Percentiles rank a stretch among this genome's conserved stretches.
These are phyloP conservation scores for Wallacemonas sp. DNA, from an alignment of 208 protist genomes.

Conservation along the genomic window DNA sequence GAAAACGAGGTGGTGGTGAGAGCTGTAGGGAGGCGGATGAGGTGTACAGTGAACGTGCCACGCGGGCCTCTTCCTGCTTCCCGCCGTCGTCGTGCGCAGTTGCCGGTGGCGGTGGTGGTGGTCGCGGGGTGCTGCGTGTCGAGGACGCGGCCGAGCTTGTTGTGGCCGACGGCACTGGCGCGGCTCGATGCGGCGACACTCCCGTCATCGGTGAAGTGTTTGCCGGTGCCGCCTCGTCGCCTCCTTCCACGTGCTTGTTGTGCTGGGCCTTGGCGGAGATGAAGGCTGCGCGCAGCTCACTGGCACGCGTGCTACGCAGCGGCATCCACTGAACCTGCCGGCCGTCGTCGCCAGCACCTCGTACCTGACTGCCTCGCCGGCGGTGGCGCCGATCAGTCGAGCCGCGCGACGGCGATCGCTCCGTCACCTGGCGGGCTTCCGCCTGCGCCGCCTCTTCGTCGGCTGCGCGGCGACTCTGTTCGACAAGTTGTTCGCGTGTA, in stretches of 20 bases:
- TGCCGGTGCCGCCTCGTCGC: background rate
- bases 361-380: too few species aligned
- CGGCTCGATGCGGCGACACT: background rate
- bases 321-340: background rate
- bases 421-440: background rate
- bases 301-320: background rate
- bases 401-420: background rate
- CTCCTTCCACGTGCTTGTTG: background rate
- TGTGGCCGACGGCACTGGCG: background rate
- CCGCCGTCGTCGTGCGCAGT: too few species aligned
- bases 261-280: background rate
- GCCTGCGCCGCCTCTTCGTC: background rate
- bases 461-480: background rate
- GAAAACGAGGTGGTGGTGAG: background rate
- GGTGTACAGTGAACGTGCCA: too few species aligned
- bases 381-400: background rate
- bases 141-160: background rate
- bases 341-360: too few species aligned
- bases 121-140: background rate
- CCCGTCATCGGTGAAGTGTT: too few species aligned
- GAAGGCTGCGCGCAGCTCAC: conserved; percentile 2
- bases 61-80: too few species aligned
- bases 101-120: background rate
- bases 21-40: background rate
- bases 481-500: background rate